Percentiles rank a stretch among this genome's conserved stretches.
These are phyloP conservation scores for Mortierella claussenii DNA, from an alignment of 192 early-diverging fungal species.

Conservation along the genomic window DNA sequence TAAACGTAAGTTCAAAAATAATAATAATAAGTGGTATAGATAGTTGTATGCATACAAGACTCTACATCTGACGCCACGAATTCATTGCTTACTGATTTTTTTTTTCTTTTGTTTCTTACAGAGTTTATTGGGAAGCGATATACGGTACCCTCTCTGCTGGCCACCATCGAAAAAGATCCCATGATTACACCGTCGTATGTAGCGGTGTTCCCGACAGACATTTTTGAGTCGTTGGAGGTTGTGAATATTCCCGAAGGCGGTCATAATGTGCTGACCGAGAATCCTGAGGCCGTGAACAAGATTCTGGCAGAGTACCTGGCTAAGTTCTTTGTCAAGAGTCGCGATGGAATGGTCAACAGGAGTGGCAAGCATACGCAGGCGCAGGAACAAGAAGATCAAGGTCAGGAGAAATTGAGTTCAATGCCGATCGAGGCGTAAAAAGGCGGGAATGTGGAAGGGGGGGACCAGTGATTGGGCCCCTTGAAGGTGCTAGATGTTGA, in stretches of 20 bases:
- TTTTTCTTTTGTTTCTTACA: neutral
- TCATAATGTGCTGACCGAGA: conserved; percentile 3
- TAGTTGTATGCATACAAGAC: neutral
- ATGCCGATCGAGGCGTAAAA: no score
- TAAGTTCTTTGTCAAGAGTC: conserved; percentile 20
- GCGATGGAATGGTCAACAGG: neutral
- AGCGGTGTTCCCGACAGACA: neutral
- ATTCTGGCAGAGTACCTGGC: conserved; percentile 3
- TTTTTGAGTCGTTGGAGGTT: neutral
- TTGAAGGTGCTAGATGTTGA: no score
- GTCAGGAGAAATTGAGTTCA: no score
- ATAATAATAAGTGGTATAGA: neutral
- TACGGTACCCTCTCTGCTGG: conserved; percentile 4
- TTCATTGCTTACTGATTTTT: neutral
- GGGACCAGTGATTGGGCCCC: no score
- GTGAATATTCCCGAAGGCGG: conserved; percentile 1
- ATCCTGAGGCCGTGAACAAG: conserved; percentile 15
- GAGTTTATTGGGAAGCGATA: conserved; percentile 16
- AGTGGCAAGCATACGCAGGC: no score
- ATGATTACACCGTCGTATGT: conserved; percentile 6
- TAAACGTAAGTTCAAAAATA: conserved; percentile 1
- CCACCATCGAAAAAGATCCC: conserved; percentile 10
- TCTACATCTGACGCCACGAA: no score
- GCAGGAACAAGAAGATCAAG: no score
- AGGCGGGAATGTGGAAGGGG: no score